These are phyloP conservation scores for Hansenula lynferdii DNA, from an alignment of 1,139 yeast species.

Conservation along the genomic window DNA sequence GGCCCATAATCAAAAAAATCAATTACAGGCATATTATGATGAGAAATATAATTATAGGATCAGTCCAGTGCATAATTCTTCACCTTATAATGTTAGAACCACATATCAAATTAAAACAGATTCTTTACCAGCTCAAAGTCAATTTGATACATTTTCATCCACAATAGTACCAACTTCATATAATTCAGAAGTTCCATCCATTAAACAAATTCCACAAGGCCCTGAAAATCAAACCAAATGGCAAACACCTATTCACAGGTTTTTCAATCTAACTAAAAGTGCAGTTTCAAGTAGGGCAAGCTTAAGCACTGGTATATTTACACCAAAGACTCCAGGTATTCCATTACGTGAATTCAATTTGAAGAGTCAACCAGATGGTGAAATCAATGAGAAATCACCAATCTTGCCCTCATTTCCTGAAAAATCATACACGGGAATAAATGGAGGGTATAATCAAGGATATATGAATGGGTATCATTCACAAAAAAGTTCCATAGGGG, in stretches of 20 bases:
- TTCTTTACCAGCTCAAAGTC: neutral
- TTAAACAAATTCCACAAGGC: slow-evolving; percentile 12
- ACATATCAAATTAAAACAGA: slow-evolving; percentile 13
- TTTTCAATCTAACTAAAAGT: slow-evolving; percentile 18
- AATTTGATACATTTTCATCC: neutral
- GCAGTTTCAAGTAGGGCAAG: slow-evolving; percentile 14
- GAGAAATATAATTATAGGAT: slow-evolving; percentile 19
- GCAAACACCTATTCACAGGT: slow-evolving; percentile 21
- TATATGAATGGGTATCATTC: slow-evolving; percentile 2
- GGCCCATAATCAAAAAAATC: slow-evolving; percentile 5
- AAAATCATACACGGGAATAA: slow-evolving; percentile 11
- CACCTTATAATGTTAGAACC: slow-evolving; percentile 11
- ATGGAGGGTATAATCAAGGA: neutral
- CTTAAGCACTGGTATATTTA: slow-evolving; percentile 15
- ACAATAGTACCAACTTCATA: neutral
- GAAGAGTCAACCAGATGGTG: slow-evolving; percentile 3
- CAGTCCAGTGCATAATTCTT: slow-evolving; percentile 7
- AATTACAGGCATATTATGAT: slow-evolving; percentile 14
- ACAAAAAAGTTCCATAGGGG: neutral
- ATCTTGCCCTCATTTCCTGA: slow-evolving; percentile 20
- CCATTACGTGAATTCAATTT: slow-evolving; percentile 20
- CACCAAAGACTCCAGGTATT: slow-evolving; percentile 12
- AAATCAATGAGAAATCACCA: slow-evolving; percentile 16
- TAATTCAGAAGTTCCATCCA: neutral
- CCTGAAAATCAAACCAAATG: slow-evolving; percentile 13